These are phyloP conservation scores for Rhodamnia argentea DNA, from an alignment of 345 rosid genomes.

Conservation along the genomic window DNA sequence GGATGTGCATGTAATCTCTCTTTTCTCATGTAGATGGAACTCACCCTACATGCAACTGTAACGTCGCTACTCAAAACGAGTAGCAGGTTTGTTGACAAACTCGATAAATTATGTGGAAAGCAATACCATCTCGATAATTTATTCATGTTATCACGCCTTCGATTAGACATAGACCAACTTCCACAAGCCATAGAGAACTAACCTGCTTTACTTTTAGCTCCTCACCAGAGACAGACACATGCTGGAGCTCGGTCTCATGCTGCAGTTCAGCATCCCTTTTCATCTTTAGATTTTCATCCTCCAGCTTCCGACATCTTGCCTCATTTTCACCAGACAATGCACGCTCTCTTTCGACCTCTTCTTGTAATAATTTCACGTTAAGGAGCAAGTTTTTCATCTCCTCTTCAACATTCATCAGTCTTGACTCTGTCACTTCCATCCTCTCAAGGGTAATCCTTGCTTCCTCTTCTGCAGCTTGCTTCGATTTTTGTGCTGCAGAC, in stretches of 20 bases:
- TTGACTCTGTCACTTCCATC: conserved; percentile 39
- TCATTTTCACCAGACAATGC: background rate
- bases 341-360: conserved; percentile 5
- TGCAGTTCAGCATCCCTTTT: conserved; percentile 33
- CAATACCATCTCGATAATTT: background rate
- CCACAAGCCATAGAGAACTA: conserved; percentile 1
- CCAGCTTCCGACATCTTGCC: conserved; percentile 20
- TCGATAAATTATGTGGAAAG: background rate
- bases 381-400: conserved; percentile 36
- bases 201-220: conserved; percentile 61
- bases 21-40: background rate
- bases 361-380: conserved; percentile 36
- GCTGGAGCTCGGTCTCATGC: conserved; percentile 17
- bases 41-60: background rate
- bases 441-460: conserved; percentile 22
- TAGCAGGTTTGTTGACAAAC: background rate
- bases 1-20: background rate
- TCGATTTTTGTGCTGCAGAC: conserved; percentile 9
- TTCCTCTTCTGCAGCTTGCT: conserved; percentile 39
- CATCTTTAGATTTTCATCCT: conserved; percentile 45
- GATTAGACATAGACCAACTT: background rate
- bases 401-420: conserved; percentile 35
- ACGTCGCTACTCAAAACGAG: background rate
- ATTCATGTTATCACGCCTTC: background rate
- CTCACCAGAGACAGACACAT: conserved; percentile 19